phyloP scores from a whole-genome alignment of 805 yeast genomes.

The Hermanozyma aechmeae region DNA sequence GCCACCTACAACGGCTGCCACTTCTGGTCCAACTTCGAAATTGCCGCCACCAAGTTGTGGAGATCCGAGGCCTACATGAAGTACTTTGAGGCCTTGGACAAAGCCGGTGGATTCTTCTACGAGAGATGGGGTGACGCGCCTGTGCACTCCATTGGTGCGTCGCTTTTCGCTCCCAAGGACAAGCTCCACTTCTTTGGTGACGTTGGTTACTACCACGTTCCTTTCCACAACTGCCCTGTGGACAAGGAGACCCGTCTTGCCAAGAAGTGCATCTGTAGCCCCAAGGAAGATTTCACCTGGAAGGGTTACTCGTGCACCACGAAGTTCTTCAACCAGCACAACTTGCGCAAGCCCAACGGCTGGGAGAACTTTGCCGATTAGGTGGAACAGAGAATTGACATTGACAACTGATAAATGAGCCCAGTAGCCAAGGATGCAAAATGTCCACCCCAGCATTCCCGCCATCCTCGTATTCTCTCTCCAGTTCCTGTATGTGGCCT shows the following conservation, averaged over 20 bases:
- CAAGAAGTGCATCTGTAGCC: constrained; percentile 67
- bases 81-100: constrained; percentile 68
- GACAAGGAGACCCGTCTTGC: constrained; percentile 46
- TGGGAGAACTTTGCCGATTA: constrained; percentile 72
- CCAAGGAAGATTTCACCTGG: constrained; percentile 69
- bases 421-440: constrained; percentile 2
- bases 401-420: no score
- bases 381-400: no score
- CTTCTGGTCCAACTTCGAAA: constrained; percentile 87
- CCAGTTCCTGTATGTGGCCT: background rate
- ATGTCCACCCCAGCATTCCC: constrained; percentile 7
- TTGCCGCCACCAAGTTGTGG: constrained; percentile 69
- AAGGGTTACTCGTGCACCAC: constrained; percentile 63
- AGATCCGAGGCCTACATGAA: constrained; percentile 58
- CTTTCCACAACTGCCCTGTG: constrained; percentile 75
- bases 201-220: constrained; percentile 77
- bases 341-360: constrained; percentile 52
- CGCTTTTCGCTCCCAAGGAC: constrained; percentile 62
- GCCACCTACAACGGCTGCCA: constrained; percentile 71
- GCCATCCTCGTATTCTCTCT: no score
- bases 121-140: constrained; percentile 97
- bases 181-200: constrained; percentile 74
- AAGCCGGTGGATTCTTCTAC: constrained; percentile 85
- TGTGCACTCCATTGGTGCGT: constrained; percentile 79
- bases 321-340: constrained; percentile 48